These are phyloP conservation scores for Sporothrix curviconia DNA, from an alignment of 2,329 filamentous ascomycete species.

Conservation along the genomic window DNA sequence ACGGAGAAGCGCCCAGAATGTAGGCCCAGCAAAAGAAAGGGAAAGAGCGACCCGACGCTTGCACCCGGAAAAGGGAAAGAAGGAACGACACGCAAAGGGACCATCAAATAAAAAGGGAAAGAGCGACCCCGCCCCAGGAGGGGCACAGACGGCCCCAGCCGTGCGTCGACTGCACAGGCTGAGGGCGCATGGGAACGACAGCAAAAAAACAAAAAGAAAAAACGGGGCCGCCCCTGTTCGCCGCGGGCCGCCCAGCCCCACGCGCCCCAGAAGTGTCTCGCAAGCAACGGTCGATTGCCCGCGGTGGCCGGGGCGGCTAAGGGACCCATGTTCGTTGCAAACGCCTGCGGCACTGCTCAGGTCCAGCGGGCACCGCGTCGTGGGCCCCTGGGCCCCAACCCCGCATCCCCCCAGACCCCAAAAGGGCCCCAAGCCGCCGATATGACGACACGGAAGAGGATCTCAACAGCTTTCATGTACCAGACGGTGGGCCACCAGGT, in stretches of 20 bases:
- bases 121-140: no score
- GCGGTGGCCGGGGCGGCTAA: no score
- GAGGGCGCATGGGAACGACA: no score
- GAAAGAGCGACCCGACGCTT: background rate
- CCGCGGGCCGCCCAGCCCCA: no score
- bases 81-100: background rate
- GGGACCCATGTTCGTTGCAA: no score
- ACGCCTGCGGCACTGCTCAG: conserved; percentile 85
- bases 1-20: background rate
- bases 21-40: background rate
- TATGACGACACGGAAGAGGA: conserved; percentile 50
- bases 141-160: no score
- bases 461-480: conserved; percentile 98
- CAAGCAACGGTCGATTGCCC: no score
- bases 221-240: no score
- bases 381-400: no score
- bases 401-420: no score
- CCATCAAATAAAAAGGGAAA: background rate
- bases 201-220: background rate
- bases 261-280: no score
- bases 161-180: background rate
- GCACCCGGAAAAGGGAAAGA: background rate
- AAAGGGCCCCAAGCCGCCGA: no score
- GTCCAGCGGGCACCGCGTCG: conserved; percentile 73
- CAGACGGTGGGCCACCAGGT: conserved; percentile 90